These are phyloP conservation scores for Claviceps sorghi DNA, from an alignment of 2,329 filamentous ascomycete species.

Conservation along the genomic window DNA sequence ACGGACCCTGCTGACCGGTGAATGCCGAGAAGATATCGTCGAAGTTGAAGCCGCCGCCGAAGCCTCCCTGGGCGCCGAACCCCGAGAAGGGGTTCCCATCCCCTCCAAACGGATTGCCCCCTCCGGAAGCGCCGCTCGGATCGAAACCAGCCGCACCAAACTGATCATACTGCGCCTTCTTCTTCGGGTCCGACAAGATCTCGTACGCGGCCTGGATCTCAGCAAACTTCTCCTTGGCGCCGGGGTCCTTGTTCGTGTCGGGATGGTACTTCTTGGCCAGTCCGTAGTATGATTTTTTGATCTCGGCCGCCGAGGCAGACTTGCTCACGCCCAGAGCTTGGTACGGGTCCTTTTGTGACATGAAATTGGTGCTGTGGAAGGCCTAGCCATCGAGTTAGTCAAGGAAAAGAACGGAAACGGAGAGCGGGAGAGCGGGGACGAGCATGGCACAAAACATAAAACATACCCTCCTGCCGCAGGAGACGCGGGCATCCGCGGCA, in stretches of 20 bases:
- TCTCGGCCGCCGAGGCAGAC: constrained; percentile 66
- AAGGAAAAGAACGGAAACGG: neutral
- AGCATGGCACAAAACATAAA: neutral
- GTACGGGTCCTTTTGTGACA: constrained; percentile 66
- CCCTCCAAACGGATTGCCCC: constrained; percentile 46
- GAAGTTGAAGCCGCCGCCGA: constrained; percentile 79
- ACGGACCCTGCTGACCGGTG: constrained; percentile 39
- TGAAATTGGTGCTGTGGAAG: constrained; percentile 46
- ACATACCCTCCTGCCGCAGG: constrained; percentile 17
- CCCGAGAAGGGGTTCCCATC: constrained; percentile 51
- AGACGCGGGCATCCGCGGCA: constrained; percentile 7
- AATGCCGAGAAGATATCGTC: constrained; percentile 92
- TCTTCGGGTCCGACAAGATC: constrained; percentile 79
- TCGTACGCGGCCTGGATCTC: constrained; percentile 93
- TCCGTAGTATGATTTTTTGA: constrained; percentile 97
- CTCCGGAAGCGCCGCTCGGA: constrained; percentile 50
- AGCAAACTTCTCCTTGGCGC: constrained; percentile 87
- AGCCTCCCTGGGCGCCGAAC: constrained; percentile 40
- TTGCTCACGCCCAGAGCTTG: constrained; percentile 72
- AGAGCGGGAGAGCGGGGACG: neutral
- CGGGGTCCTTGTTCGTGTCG: constrained; percentile 89
- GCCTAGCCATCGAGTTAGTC: constrained; percentile 18
- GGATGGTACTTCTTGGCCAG: constrained; percentile 96
- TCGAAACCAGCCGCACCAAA: constrained; percentile 84
- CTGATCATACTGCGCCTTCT: constrained; percentile 82